Evolutionary conservation across 2,329 filamentous ascomycete species (phyloP).

Genomic region (Aspergillus uvarum): DNA sequence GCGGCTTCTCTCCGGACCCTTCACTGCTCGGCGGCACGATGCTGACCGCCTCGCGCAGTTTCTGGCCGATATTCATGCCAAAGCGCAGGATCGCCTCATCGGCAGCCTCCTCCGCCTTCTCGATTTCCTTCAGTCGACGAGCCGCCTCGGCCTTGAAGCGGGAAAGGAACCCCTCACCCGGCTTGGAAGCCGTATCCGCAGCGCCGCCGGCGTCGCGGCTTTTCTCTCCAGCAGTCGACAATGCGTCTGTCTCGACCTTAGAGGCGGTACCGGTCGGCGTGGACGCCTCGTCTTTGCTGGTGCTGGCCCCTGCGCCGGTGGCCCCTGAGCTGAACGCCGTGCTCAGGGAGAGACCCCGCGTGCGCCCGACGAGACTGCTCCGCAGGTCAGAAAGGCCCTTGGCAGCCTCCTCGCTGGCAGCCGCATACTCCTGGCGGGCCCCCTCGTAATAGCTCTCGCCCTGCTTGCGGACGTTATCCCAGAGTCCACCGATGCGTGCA

Average conservation of each 20-base stretch:
- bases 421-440: conserved; percentile 75
- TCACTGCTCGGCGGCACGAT: conserved; percentile 69
- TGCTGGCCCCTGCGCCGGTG: conserved; percentile 18
- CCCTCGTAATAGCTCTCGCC: conserved; percentile 86
- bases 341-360: conserved; percentile 69
- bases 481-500: conserved; percentile 79
- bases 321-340: conserved; percentile 25
- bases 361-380: conserved; percentile 68
- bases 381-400: conserved; percentile 74
- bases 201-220: conserved; percentile 17
- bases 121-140: conserved; percentile 82
- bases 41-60: conserved; percentile 84
- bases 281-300: conserved; percentile 32
- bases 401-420: conserved; percentile 75
- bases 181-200: neutral
- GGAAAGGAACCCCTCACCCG: conserved; percentile 66
- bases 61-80: conserved; percentile 83
- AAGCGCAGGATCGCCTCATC: conserved; percentile 93
- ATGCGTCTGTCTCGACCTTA: conserved; percentile 19
- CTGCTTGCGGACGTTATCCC: conserved; percentile 92
- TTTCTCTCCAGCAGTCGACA: conserved; percentile 28
- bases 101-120: conserved; percentile 89
- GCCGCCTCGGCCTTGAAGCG: conserved; percentile 74
- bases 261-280: conserved; percentile 22
- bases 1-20: conserved; percentile 58